Evolutionary conservation across 306 rosid species (phyloP).

Genomic region (Begonia peltatifolia): DNA sequence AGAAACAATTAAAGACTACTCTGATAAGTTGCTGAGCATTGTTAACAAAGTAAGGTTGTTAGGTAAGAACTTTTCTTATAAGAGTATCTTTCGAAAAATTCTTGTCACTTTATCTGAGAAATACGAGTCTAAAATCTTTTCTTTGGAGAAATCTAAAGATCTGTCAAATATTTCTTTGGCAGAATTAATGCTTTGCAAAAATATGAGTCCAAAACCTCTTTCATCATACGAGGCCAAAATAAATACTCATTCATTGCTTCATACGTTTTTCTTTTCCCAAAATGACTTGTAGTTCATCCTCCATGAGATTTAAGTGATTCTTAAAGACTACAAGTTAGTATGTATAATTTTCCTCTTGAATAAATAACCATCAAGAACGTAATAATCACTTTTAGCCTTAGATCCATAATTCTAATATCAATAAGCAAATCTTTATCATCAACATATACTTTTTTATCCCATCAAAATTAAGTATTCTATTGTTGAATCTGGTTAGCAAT

Average conservation of each 20-base stretch:
- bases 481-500: too few species aligned
- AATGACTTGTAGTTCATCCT: conserved; percentile 92
- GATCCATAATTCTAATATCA: too few species aligned
- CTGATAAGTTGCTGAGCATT: background rate
- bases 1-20: background rate
- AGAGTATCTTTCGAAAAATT: background rate
- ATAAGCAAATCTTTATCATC: too few species aligned
- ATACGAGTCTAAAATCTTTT: background rate
- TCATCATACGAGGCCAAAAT: too few species aligned
- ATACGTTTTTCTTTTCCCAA: conserved; percentile 61
- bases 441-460: too few species aligned
- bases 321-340: too few species aligned
- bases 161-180: background rate
- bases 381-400: too few species aligned
- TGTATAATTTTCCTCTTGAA: too few species aligned
- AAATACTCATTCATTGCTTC: too few species aligned
- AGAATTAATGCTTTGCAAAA: background rate
- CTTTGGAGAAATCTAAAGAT: background rate
- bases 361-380: too few species aligned
- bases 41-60: background rate
- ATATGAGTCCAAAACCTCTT: conserved; percentile 48
- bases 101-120: background rate
- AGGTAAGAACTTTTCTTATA: background rate
- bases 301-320: too few species aligned
- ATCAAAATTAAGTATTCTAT: too few species aligned